A percentile compares a stretch with the other conserved stretches of the same genome.
Evolutionary conservation across 805 yeast species (phyloP).

Genomic region (Yamadazyma tumulicola): DNA sequence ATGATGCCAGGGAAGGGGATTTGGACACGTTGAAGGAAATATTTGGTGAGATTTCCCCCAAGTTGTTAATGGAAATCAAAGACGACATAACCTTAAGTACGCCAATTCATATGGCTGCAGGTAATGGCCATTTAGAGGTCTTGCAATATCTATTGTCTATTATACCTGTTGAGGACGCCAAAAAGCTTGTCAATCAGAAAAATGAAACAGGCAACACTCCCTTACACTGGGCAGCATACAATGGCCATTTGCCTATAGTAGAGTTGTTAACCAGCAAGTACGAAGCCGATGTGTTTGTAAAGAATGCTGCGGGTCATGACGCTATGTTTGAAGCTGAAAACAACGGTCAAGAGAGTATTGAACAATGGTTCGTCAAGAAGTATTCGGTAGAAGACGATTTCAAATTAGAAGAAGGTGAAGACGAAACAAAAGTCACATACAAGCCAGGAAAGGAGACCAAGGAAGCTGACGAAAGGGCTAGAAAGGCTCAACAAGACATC

Average conservation of each 20-base stretch:
- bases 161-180: slow-evolving; percentile 43
- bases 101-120: slow-evolving; percentile 92
- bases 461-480: slow-evolving; percentile 36
- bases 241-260: slow-evolving; percentile 76
- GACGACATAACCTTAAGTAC: slow-evolving; percentile 69
- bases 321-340: slow-evolving; percentile 86
- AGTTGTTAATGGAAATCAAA: slow-evolving; percentile 40
- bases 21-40: slow-evolving; percentile 67
- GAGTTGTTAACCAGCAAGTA: slow-evolving; percentile 67
- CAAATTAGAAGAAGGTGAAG: slow-evolving; percentile 39
- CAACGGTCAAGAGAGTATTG: slow-evolving; percentile 70
- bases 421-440: slow-evolving; percentile 41
- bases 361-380: slow-evolving; percentile 68
- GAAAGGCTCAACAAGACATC: slow-evolving; percentile 33
- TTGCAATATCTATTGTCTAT: slow-evolving; percentile 56
- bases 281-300: slow-evolving; percentile 76
- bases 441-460: slow-evolving; percentile 42
- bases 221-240: slow-evolving; percentile 92
- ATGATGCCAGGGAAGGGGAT: slow-evolving; percentile 87
- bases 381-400: slow-evolving; percentile 62
- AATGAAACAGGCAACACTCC: slow-evolving; percentile 92
- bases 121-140: slow-evolving; percentile 81
- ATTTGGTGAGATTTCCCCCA: slow-evolving; percentile 55
- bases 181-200: slow-evolving; percentile 24
- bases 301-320: slow-evolving; percentile 77